Conservation (phyloP, 2,329 filamentous ascomycete species). For the Ceratocystiopsis sp. region DNA sequence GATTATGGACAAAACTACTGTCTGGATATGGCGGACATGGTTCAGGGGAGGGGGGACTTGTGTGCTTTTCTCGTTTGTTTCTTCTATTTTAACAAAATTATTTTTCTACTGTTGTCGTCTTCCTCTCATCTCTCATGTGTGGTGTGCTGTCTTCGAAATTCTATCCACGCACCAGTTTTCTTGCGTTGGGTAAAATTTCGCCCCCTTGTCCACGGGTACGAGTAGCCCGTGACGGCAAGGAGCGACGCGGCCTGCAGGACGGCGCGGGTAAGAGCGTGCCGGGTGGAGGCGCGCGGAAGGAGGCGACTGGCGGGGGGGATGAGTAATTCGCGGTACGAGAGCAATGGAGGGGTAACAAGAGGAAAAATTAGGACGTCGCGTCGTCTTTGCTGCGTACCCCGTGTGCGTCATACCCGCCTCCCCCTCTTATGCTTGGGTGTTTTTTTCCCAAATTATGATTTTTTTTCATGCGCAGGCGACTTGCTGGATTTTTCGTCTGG, state of each 20-base stretch:
- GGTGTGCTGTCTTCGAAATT: not conserved
- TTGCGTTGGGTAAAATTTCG: not conserved
- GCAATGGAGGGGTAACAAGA: not conserved
- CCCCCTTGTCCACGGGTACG: not conserved
- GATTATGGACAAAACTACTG: not conserved
- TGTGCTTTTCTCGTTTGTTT: not conserved
- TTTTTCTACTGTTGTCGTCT: not conserved
- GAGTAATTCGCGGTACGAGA: not conserved
- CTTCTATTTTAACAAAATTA: not conserved
- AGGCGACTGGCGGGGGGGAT: not conserved
- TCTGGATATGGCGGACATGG: not conserved
- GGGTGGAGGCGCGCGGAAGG: not conserved
- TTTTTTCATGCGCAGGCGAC: too few relatives aligned
- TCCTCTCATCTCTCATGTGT: not conserved
- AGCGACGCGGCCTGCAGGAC: constrained; percentile 10
- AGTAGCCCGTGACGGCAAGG: constrained; percentile 7
- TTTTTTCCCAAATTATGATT: too few relatives aligned
- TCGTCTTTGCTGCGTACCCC: too few relatives aligned
- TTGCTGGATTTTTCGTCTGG: too few relatives aligned
- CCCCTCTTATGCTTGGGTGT: too few relatives aligned
- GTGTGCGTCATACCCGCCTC: too few relatives aligned
- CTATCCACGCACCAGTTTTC: not conserved
- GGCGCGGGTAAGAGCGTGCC: not conserved
- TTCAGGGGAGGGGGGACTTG: not conserved
- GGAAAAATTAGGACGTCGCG: not conserved